phyloP scores from a whole-genome alignment of 768 basidiomycete species.

The Pholiota molesta region DNA sequence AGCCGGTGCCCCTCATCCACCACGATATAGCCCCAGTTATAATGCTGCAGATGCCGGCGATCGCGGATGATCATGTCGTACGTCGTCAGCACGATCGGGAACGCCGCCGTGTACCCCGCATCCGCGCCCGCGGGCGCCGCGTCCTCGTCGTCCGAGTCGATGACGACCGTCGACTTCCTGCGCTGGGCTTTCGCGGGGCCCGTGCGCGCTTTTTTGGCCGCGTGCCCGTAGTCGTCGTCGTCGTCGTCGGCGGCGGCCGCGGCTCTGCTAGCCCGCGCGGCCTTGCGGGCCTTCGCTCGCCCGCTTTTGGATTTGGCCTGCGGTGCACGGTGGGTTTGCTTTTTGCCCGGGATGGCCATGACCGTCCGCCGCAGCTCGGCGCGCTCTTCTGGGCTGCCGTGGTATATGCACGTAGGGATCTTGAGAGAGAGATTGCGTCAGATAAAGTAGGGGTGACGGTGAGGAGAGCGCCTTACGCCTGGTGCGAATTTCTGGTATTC shows the following conservation, averaged over 20 bases:
- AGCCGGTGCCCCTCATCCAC: constrained; percentile 95
- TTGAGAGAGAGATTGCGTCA: constrained; percentile 28
- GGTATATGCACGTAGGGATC: constrained; percentile 91
- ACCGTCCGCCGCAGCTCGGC: constrained; percentile 72
- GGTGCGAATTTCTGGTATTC: constrained; percentile 90
- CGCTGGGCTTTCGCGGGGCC: constrained; percentile 18
- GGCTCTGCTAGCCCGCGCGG: background rate
- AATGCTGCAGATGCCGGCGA: constrained; percentile 58
- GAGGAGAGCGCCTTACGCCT: constrained; percentile 41
- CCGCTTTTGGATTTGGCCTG: constrained; percentile 21
- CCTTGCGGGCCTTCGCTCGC: constrained; percentile 16
- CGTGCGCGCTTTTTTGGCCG: constrained; percentile 2
- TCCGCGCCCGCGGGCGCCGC: constrained; percentile 16
- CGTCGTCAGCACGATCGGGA: constrained; percentile 88
- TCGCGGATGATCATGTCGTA: constrained; percentile 94
- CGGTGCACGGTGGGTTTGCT: constrained; percentile 4
- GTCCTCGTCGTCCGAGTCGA: constrained; percentile 25
- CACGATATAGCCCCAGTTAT: constrained; percentile 90
- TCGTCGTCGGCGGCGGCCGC: background rate
- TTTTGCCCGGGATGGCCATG: constrained; percentile 41
- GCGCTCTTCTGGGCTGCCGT: constrained; percentile 82
- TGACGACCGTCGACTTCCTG: constrained; percentile 22
- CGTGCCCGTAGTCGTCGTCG: background rate
- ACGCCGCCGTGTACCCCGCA: constrained; percentile 33
- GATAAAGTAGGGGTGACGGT: background rate